Conservation (phyloP, 257 asterid genomes). For the Mentha longifolia region DNA sequence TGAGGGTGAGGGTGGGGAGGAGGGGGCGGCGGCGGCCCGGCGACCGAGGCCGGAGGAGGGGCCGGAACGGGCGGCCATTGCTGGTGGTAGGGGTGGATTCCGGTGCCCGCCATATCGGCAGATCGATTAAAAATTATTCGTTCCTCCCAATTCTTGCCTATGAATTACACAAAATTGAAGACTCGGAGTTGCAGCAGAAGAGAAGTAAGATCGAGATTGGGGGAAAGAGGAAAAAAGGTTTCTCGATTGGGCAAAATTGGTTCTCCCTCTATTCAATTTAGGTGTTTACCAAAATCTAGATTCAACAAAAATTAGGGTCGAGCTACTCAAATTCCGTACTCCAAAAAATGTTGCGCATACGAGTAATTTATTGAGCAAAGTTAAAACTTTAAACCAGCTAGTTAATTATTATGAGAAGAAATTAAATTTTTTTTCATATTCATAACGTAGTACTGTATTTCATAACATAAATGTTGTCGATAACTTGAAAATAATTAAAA, state of each 20-base stretch:
- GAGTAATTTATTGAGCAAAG: too few relatives aligned
- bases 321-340: not conserved
- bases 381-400: not conserved
- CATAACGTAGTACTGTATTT: not conserved
- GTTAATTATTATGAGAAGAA: too few relatives aligned
- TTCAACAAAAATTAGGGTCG: not conserved
- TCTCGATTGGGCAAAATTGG: not conserved
- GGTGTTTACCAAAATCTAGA: not conserved
- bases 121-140: not conserved
- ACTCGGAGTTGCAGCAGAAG: not conserved
- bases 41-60: conserved; percentile 49
- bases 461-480: not conserved
- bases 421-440: too few relatives aligned
- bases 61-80: conserved; percentile 71
- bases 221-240: conserved; percentile 7
- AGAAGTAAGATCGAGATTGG: not conserved
- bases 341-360: too few relatives aligned
- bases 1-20: conserved; percentile 33
- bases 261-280: too few relatives aligned
- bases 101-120: conserved; percentile 55
- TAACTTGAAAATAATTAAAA: too few relatives aligned
- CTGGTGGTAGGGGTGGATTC: conserved; percentile 84
- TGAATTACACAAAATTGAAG: not conserved
- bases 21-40: conserved; percentile 54
- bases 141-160: not conserved